Conservation (phyloP, 2,329 filamentous ascomycete genomes). For the Zymoseptoria passerinii region DNA sequence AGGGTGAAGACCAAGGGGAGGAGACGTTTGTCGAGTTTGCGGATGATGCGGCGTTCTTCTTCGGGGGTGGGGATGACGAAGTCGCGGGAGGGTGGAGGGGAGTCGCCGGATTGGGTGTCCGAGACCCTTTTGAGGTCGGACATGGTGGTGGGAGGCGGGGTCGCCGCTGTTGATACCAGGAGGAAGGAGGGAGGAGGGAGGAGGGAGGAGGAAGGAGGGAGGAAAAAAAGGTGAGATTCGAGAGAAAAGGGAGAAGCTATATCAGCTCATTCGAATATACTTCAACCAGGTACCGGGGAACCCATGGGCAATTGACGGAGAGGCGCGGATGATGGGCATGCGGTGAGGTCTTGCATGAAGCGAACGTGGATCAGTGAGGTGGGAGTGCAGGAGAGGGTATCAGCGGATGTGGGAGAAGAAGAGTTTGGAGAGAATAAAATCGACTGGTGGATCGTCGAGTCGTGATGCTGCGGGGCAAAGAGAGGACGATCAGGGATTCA, state of each 20-base stretch:
- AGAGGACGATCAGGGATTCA: too few species aligned
- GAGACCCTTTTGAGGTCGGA: constrained; percentile 6
- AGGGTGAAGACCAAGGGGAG: constrained; percentile 28
- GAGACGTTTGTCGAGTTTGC: constrained; percentile 27
- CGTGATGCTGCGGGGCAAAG: too few species aligned
- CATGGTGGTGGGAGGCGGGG: background rate
- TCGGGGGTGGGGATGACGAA: constrained; percentile 19
- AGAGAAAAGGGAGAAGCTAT: background rate
- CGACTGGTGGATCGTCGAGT: background rate
- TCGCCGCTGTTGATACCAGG: background rate
- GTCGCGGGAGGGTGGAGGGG: background rate
- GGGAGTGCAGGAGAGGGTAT: background rate
- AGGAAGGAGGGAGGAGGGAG: too few species aligned
- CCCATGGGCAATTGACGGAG: background rate
- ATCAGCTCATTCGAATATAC: background rate
- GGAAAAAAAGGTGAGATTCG: background rate
- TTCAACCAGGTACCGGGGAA: background rate
- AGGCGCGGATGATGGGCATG: background rate
- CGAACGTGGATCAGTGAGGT: background rate
- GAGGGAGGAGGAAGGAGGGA: background rate
- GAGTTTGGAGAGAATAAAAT: background rate
- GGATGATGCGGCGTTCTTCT: constrained; percentile 25
- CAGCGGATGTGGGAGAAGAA: background rate
- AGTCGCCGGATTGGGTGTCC: constrained; percentile 8
- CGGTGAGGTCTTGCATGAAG: background rate